Evolutionary conservation across 352 stramenopile species (phyloP).

Genomic region (Pythium pyrilobum): DNA sequence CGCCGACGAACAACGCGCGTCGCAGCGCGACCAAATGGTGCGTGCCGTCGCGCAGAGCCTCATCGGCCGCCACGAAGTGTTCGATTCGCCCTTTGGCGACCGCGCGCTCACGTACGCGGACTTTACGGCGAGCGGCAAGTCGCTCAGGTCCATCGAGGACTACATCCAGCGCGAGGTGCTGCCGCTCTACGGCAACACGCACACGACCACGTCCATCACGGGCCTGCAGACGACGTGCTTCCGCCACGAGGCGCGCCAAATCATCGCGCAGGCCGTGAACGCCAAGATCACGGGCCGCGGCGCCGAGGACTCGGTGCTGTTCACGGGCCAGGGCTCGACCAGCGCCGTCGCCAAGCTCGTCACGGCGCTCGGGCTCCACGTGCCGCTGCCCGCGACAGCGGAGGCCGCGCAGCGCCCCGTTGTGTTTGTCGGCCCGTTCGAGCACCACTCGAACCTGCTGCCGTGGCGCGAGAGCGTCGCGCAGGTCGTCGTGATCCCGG

Average conservation of each 20-base stretch:
- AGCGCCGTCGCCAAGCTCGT: constrained; percentile 67
- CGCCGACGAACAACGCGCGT: constrained; percentile 20
- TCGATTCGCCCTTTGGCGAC: constrained; percentile 33
- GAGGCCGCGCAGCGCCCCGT: constrained; percentile 35
- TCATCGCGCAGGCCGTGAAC: constrained; percentile 80
- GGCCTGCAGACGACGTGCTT: constrained; percentile 83
- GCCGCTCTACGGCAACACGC: constrained; percentile 93
- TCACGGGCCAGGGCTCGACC: constrained; percentile 82
- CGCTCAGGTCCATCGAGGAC: constrained; percentile 73
- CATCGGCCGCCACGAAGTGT: constrained; percentile 17
- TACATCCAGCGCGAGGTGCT: constrained; percentile 80
- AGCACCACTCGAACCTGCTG: constrained; percentile 95
- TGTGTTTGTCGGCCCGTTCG: constrained; percentile 87
- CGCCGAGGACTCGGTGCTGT: constrained; percentile 89
- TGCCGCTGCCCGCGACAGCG: constrained; percentile 9
- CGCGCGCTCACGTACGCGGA: constrained; percentile 82
- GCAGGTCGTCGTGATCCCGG: constrained; percentile 53
- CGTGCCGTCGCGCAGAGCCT: constrained; percentile 20
- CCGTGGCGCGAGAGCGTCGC: constrained; percentile 88
- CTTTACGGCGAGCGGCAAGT: constrained; percentile 81
- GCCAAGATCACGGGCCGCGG: constrained; percentile 75
- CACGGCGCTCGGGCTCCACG: constrained; percentile 32
- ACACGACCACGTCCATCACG: constrained; percentile 77
- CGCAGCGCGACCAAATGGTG: constrained; percentile 15
- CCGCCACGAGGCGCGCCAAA: constrained; percentile 87